phyloP scores from a whole-genome alignment of 2,329 filamentous ascomycete species.

The Colletotrichum tabaci region DNA sequence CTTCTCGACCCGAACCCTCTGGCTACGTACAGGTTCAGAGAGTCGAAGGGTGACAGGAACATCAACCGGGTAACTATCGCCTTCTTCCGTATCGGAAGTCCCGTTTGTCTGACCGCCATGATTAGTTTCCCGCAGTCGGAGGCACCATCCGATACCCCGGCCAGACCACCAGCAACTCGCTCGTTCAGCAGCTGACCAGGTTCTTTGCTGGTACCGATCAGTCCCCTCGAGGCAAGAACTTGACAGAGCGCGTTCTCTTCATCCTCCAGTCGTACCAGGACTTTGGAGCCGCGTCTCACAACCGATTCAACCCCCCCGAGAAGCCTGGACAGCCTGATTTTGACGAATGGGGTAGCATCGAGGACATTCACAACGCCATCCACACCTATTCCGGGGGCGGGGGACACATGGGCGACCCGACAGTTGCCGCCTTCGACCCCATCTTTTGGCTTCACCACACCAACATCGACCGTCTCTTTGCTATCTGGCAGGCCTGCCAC shows the following conservation, averaged over 20 bases:
- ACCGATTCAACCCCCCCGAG: conserved; percentile 20
- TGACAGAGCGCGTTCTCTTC: conserved; percentile 39
- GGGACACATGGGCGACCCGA: conserved; percentile 63
- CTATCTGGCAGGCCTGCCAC: conserved; percentile 39
- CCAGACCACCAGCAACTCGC: conserved; percentile 8
- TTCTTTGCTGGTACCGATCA: conserved; percentile 24
- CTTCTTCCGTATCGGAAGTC: neutral
- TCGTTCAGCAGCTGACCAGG: conserved; percentile 10
- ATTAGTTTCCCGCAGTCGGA: conserved; percentile 20
- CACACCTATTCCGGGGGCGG: conserved; percentile 51
- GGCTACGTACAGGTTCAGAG: conserved; percentile 31
- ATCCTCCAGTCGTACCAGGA: conserved; percentile 40
- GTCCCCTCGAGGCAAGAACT: conserved; percentile 10
- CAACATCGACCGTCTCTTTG: conserved; percentile 39
- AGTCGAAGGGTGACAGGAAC: neutral
- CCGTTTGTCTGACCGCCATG: neutral
- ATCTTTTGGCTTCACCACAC: conserved; percentile 68
- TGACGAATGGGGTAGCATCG: conserved; percentile 45
- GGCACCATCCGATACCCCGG: conserved; percentile 45
- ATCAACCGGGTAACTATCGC: conserved; percentile 18
- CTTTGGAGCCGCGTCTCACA: conserved; percentile 29
- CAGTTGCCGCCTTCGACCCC: conserved; percentile 75
- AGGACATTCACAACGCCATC: conserved; percentile 58
- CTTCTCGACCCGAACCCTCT: conserved; percentile 19
- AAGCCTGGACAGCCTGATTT: conserved; percentile 22